Percentiles rank a stretch among this genome's conserved stretches.
These are phyloP conservation scores for Daldinia vernicosa DNA, from an alignment of 495 filamentous ascomycete species.

Conservation along the genomic window DNA sequence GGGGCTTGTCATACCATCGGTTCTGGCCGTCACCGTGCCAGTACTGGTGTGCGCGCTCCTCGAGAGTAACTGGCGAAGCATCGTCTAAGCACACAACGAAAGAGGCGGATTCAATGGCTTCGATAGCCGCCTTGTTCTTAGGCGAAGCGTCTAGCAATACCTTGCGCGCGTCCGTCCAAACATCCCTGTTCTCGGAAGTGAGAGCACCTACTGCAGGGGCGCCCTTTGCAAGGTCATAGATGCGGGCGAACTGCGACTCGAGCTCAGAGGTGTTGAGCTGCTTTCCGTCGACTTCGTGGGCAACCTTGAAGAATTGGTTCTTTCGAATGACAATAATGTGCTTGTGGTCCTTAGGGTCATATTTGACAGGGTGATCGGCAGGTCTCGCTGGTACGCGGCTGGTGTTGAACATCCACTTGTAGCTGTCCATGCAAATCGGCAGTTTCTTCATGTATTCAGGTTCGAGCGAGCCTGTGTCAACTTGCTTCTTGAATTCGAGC, in stretches of 20 bases:
- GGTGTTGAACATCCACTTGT: conserved; percentile 99
- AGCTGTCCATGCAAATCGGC: conserved; percentile 96
- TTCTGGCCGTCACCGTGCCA: conserved; percentile 98
- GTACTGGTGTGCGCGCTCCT: conserved; percentile 95
- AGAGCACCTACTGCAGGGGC: conserved; percentile 81
- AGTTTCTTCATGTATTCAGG: conserved; percentile 97
- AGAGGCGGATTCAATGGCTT: conserved; percentile 87
- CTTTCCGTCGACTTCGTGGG: conserved; percentile 76
- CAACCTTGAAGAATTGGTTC: conserved; percentile 95
- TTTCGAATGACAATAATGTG: conserved; percentile 91
- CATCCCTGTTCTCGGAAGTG: conserved; percentile 90
- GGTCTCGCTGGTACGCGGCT: conserved; percentile 86
- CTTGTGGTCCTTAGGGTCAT: conserved; percentile 73
- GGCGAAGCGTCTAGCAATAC: conserved; percentile 77
- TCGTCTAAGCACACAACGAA: conserved; percentile 97
- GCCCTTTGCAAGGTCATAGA: conserved; percentile 78
- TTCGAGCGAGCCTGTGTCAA: conserved; percentile 84
- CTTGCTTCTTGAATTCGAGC: conserved; percentile 93
- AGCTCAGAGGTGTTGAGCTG: conserved; percentile 87
- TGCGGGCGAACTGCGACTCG: conserved; percentile 83
- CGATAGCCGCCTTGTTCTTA: conserved; percentile 76
- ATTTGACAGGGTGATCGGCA: conserved; percentile 86
- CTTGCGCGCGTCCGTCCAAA: conserved; percentile 87
- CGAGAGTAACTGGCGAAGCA: conserved; percentile 88
- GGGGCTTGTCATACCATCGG: conserved; percentile 98